Evolutionary conservation across 148 eudicot species (phyloP), one percentile per base, ranked within the genome.

Genomic region (Chenopodium quinoa): DNA sequence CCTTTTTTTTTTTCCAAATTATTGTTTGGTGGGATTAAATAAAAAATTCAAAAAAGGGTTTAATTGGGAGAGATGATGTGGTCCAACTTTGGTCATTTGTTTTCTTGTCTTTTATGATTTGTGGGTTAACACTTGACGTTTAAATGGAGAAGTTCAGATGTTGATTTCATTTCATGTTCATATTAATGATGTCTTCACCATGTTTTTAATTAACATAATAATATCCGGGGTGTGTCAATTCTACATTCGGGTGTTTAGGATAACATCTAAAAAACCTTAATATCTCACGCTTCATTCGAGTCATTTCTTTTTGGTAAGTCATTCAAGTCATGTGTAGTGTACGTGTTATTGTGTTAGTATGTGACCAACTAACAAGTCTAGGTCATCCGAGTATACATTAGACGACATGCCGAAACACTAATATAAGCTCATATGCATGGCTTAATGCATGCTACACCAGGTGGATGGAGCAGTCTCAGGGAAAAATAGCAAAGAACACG

Each of bases 401-500:
- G 7, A 37, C 0, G 37, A 34, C 1, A 7, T 37, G 44, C 44
- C 0, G 8, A 37, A 37, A 37, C 44, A 37, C 44, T 37, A 6
- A 37, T 37, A 6, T 6, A 37, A 37, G 13, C 2, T 50, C 54
- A 11, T 50, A 50, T 12, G 52, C 7, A 50, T 9, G 5, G 44
- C 5, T 4, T 0, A 37, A 56, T 56, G 62, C 19, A 56, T 56
- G 22, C 20, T 56, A 5, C 22, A 58, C 63, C n/a, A 4, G 63
- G 17, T 58, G 63, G 16, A 31, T 2, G 46, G 27, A 54, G 16
- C 65, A 75, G 60, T 2, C 22, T 9, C 34, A 1, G 46, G 19
- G 75, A 23, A 75, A 58, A 19, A 8, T 9, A 12, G 81, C 63
- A 48, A 19, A 31, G 7, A 54, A 68, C 82, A 79, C 75, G 67